phyloP scores from a whole-genome alignment of 768 basidiomycete genomes.

The Amanita subjunquillea region DNA sequence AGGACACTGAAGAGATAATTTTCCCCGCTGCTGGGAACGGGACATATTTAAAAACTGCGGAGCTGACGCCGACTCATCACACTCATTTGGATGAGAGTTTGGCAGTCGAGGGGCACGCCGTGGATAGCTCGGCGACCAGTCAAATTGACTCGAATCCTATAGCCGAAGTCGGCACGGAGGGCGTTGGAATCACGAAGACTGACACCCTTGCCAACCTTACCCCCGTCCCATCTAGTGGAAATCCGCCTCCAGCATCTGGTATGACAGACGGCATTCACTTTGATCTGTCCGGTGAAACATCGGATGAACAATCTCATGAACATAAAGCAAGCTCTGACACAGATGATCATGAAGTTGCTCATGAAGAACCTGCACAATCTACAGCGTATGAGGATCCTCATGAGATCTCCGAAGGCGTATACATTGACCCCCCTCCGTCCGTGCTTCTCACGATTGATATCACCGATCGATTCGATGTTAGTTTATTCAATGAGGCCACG shows the following conservation, averaged over 20 bases:
- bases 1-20: not conserved
- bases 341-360: constrained; percentile 7
- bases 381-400: constrained; percentile 32
- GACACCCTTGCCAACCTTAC: not conserved
- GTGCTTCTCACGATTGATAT: constrained; percentile 41
- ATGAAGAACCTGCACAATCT: constrained; percentile 6
- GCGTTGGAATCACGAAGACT: not conserved
- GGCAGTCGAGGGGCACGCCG: not conserved
- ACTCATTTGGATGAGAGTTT: not conserved
- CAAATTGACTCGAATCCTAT: not conserved
- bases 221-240: not conserved
- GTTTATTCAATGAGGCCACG: constrained; percentile 43
- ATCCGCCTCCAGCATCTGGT: not conserved
- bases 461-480: constrained; percentile 28
- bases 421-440: constrained; percentile 67
- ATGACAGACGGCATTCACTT: not conserved
- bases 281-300: too few species aligned
- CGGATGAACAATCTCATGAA: too few species aligned
- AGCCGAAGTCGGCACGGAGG: not conserved
- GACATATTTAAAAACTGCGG: not conserved
- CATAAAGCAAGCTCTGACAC: not conserved
- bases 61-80: not conserved
- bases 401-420: constrained; percentile 56
- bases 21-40: not conserved
- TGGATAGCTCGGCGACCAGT: not conserved